Base-by-base conservation (phyloP, 2,329 filamentous ascomycete species). In the Diaporthe batatas region DNA sequence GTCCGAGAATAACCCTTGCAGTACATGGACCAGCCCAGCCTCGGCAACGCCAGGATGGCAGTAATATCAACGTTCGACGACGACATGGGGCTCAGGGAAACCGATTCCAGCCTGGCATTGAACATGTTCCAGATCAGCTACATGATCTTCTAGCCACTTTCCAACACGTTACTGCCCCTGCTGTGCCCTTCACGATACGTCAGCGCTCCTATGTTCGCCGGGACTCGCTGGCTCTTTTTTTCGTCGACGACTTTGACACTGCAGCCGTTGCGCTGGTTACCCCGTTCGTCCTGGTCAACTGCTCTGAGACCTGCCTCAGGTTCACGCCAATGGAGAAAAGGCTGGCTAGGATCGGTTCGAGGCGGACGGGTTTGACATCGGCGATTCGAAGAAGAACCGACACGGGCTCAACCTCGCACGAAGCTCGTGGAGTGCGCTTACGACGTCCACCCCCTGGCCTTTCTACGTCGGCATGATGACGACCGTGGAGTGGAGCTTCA, bases 51-150 rank as follows among this genome's bases (percentile, higher is more conserved):
- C 25, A 87, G 85, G 76, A 83, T 87, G 62, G 86, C 85, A 4
- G 86, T n/a, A n/a, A 86, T 16, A 88, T 88, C 29, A 29, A 29
- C 5, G 29, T 29, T 29, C 5, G 86, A 80, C 6, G 77, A 80
- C 23, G 86, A 88, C 71, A 80, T 88, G 23, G 72, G 78, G 0
- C 83, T 88, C 64, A 80, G 79, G n/a, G 86, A 86, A 5, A 54
- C 64, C 23, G 71, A 69, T 39, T 72, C 58, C 47, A 69, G 64
- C 49, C 25, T 71, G 73, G 80, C 84, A 3, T 77, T 90, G 23
- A 83, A 88, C 1, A 85, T 90, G 7, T 90, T 89, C 80, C 89
- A 89, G 76, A 82, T 87, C 71, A 82, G 80, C 44, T 88, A 90
- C 76, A 84, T 90, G 51, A 76, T 86, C 18, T 88, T 86, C 75